phyloP scores from a whole-genome alignment of 768 basidiomycete genomes.

The Pholiota molesta region DNA sequence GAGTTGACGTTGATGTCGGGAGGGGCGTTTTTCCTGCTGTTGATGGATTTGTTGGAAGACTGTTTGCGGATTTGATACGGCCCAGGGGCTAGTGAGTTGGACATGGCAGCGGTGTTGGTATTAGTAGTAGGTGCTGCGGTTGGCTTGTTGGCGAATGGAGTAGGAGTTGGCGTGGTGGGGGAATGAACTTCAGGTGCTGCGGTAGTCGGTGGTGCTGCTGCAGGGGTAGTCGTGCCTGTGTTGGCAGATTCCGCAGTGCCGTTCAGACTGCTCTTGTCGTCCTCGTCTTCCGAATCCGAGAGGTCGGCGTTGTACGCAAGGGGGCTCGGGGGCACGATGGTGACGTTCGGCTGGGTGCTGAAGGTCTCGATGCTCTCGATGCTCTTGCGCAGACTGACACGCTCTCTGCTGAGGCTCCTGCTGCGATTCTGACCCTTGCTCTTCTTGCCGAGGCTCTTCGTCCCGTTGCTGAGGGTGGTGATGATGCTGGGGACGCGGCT shows the following conservation, averaged over 20 bases:
- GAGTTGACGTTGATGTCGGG: conserved; percentile 26
- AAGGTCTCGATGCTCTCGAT: conserved; percentile 32
- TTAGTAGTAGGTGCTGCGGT: conserved; percentile 9
- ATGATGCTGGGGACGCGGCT: conserved; percentile 11
- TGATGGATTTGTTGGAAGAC: conserved; percentile 40
- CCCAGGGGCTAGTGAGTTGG: conserved; percentile 25
- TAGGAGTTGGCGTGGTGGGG: conserved; percentile 5
- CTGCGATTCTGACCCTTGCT: conserved; percentile 13
- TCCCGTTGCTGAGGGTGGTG: conserved; percentile 11
- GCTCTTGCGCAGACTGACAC: conserved; percentile 18
- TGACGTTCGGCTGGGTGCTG: conserved; percentile 44
- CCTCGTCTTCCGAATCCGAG: conserved; percentile 26
- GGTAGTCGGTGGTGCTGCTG: conserved; percentile 10
- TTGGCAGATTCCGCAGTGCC: conserved; percentile 11
- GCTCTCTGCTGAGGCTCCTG: conserved; percentile 12
- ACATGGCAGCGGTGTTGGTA: conserved; percentile 16
- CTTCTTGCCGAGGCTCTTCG: conserved; percentile 12
- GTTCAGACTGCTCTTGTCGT: conserved; percentile 15
- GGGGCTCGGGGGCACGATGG: conserved; percentile 49
- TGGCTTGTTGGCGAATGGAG: neutral
- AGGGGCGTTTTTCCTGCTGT: conserved; percentile 30
- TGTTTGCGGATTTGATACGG: conserved; percentile 33
- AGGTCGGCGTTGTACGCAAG: conserved; percentile 29
- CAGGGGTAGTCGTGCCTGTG: conserved; percentile 22
- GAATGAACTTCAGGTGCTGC: conserved; percentile 2